Conservation (phyloP, 495 filamentous ascomycete genomes). For the Opeltia flavorubescens region DNA sequence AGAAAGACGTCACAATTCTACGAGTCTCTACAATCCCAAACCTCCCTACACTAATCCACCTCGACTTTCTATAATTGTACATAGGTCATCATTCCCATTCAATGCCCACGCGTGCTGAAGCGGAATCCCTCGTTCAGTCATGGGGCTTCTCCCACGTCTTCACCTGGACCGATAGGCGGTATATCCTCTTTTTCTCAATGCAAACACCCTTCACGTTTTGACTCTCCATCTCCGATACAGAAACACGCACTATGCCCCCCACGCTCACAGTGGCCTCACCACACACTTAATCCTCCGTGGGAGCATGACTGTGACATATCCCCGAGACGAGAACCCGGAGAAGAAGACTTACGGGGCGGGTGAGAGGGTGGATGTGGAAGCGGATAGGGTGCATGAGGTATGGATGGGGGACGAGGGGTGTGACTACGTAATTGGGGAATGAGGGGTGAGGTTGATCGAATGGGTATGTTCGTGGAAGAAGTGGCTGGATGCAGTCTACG, state of each 20-base stretch:
- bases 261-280: conserved; percentile 53
- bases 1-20: no score
- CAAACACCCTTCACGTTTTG: background rate
- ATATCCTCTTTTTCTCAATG: conserved; percentile 19
- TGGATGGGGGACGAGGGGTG: conserved; percentile 70
- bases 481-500: no score
- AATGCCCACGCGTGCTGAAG: conserved; percentile 26
- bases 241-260: conserved; percentile 62
- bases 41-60: no score
- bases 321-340: conserved; percentile 41
- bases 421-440: conserved; percentile 68
- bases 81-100: background rate
- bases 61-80: no score
- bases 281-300: conserved; percentile 68
- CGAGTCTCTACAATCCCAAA: no score
- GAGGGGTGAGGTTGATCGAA: background rate
- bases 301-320: conserved; percentile 58
- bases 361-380: conserved; percentile 62
- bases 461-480: no score
- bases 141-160: conserved; percentile 72
- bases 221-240: conserved; percentile 19
- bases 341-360: conserved; percentile 59
- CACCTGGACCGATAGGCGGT: conserved; percentile 69
- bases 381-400: conserved; percentile 60
- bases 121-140: conserved; percentile 50